Percentiles rank a stretch among this genome's conserved stretches.
Conservation (phyloP, 768 basidiomycete species). For the Leccinum olivaceopallidum region DNA sequence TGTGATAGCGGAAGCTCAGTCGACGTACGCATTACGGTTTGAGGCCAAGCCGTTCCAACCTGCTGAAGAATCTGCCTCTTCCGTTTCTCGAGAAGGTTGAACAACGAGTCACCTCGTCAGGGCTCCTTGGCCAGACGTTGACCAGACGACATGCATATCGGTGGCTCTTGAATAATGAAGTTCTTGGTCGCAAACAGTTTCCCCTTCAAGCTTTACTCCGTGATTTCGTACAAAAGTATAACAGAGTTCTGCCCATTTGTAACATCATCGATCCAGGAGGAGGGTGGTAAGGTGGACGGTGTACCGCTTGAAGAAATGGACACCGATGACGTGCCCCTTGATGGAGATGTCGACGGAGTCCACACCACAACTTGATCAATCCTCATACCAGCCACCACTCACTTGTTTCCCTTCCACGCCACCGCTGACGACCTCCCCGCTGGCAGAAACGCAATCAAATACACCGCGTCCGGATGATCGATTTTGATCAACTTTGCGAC, state of each 20-base stretch:
- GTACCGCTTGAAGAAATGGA: too few relatives aligned
- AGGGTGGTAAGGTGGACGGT: too few relatives aligned
- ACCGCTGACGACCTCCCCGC: too few relatives aligned
- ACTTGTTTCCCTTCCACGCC: too few relatives aligned
- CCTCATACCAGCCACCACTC: too few relatives aligned
- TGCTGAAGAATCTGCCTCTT: constrained; percentile 46
- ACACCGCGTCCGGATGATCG: too few relatives aligned
- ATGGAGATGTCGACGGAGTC: too few relatives aligned
- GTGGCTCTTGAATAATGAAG: constrained; percentile 14
- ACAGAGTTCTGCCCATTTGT: background rate
- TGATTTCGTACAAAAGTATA: constrained; percentile 5
- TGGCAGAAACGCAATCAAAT: too few relatives aligned
- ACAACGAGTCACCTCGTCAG: constrained; percentile 14
- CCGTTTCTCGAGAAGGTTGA: constrained; percentile 29
- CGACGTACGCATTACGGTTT: constrained; percentile 59
- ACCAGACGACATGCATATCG: constrained; percentile 10
- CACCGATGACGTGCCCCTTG: too few relatives aligned
- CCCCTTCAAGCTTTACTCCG: background rate
- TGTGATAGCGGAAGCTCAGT: constrained; percentile 25
- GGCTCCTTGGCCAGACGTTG: constrained; percentile 2
- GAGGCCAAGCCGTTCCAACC: constrained; percentile 78
- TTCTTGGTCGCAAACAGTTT: constrained; percentile 3
- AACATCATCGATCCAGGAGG: constrained; percentile 1
- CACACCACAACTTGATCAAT: too few relatives aligned
- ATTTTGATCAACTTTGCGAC: too few relatives aligned